Evolutionary conservation across 2,329 filamentous ascomycete genomes (phyloP).

Genomic region (Sclerotiophoma versabilis): DNA sequence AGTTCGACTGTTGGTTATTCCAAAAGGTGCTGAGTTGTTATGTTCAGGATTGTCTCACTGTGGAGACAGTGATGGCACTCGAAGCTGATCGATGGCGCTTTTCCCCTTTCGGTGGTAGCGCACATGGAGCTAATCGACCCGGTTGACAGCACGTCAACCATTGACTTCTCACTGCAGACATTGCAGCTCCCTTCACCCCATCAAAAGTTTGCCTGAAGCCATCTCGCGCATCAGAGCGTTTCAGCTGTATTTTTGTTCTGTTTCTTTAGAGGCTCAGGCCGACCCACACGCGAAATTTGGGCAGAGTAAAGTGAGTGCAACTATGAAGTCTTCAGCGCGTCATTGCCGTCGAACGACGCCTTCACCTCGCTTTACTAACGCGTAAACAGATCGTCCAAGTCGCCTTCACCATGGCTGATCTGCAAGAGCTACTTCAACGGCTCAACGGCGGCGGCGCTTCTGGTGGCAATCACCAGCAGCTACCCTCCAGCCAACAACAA

Average conservation of each 20-base stretch:
- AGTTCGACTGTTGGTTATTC: no score
- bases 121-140: conserved; percentile 4
- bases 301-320: conserved; percentile 38
- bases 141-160: conserved; percentile 9
- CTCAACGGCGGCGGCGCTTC: conserved; percentile 47
- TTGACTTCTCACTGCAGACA: conserved; percentile 16
- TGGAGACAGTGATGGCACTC: conserved; percentile 5
- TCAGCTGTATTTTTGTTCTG: not conserved
- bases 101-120: conserved; percentile 7
- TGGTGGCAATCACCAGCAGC: conserved; percentile 29
- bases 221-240: conserved; percentile 17
- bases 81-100: conserved; percentile 4
- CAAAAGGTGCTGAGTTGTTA: not conserved
- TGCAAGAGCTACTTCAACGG: conserved; percentile 54
- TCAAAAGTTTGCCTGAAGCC: conserved; percentile 17
- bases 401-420: conserved; percentile 49
- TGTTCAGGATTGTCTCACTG: not conserved
- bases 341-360: conserved; percentile 11
- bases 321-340: conserved; percentile 4
- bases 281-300: conserved; percentile 34
- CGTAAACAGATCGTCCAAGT: conserved; percentile 28
- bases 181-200: conserved; percentile 11
- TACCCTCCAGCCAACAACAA: conserved; percentile 32
- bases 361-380: conserved; percentile 23
- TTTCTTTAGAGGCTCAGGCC: conserved; percentile 13